phyloP scores from a whole-genome alignment of 2,329 filamentous ascomycete genomes.

The Claviceps africana region DNA sequence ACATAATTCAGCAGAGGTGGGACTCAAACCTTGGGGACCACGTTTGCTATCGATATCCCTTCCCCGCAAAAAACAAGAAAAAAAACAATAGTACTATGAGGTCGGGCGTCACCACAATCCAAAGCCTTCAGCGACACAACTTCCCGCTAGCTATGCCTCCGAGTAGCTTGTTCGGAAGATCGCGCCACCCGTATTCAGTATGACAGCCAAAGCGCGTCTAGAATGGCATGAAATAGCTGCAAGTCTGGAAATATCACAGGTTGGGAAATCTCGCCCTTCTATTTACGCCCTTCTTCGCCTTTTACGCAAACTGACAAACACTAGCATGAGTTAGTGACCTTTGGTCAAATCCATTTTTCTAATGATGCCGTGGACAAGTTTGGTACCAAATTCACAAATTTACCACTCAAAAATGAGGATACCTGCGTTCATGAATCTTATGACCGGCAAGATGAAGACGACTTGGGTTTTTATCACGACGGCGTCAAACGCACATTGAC shows the following conservation, averaged over 20 bases:
- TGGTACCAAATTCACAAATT: conserved; percentile 28
- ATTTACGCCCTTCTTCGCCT: too few relatives aligned
- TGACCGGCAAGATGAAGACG: conserved; percentile 33
- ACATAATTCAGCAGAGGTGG: not conserved
- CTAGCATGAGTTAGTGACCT: conserved; percentile 45
- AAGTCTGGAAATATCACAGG: conserved; percentile 1
- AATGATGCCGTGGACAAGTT: conserved; percentile 31
- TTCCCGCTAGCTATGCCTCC: not conserved
- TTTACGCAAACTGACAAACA: not conserved
- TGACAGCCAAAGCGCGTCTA: not conserved
- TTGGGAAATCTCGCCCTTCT: not conserved
- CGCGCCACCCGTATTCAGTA: not conserved
- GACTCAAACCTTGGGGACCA: not conserved
- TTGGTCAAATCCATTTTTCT: conserved; percentile 48
- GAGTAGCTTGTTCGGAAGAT: not conserved
- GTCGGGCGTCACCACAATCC: not conserved
- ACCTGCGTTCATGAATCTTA: not conserved
- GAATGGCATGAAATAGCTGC: not conserved
- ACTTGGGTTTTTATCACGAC: conserved; percentile 75
- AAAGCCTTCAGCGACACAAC: not conserved
- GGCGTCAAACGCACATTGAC: conserved; percentile 81
- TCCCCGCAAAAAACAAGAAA: too few relatives aligned
- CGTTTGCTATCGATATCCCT: not conserved
- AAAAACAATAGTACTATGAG: not conserved
- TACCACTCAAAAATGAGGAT: conserved; percentile 10